phyloP scores from a whole-genome alignment of 2,329 filamentous ascomycete genomes.

The Nannizzia gypsea region DNA sequence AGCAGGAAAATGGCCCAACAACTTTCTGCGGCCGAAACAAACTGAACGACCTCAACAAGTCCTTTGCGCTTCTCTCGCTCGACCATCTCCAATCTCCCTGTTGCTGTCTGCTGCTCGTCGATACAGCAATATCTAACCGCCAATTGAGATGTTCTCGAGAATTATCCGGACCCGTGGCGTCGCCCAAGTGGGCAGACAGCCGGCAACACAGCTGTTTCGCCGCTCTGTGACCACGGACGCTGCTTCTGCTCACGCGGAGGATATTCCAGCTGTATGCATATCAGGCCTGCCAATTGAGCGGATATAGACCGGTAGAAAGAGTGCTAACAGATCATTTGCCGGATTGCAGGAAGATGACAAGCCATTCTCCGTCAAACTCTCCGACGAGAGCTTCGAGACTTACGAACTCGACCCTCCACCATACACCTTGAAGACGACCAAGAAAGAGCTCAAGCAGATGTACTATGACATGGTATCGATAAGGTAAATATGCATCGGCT shows the following conservation, averaged over 20 bases:
- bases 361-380: conserved; percentile 81
- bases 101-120: not conserved
- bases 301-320: not conserved
- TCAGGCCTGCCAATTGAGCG: not conserved
- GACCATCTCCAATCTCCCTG: not conserved
- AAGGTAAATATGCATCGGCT: conserved; percentile 52
- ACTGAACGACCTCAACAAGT: conserved; percentile 2
- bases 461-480: conserved; percentile 95
- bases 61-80: not conserved
- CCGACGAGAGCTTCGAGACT: conserved; percentile 98
- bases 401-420: conserved; percentile 95
- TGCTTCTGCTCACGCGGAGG: conserved; percentile 79
- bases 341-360: conserved; percentile 70
- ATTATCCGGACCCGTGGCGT: conserved; percentile 51
- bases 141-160: conserved; percentile 54
- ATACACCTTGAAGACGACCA: conserved; percentile 86
- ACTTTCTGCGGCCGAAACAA: conserved; percentile 4
- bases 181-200: conserved; percentile 44
- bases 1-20: conserved; percentile 11
- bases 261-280: conserved; percentile 52
- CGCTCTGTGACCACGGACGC: conserved; percentile 90
- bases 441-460: conserved; percentile 97
- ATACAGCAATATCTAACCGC: not conserved
- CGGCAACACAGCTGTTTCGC: conserved; percentile 40
- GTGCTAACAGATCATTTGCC: not conserved